Base-by-base conservation (phyloP, 192 early-diverging fungal species). In the Coemansia sp. region DNA sequence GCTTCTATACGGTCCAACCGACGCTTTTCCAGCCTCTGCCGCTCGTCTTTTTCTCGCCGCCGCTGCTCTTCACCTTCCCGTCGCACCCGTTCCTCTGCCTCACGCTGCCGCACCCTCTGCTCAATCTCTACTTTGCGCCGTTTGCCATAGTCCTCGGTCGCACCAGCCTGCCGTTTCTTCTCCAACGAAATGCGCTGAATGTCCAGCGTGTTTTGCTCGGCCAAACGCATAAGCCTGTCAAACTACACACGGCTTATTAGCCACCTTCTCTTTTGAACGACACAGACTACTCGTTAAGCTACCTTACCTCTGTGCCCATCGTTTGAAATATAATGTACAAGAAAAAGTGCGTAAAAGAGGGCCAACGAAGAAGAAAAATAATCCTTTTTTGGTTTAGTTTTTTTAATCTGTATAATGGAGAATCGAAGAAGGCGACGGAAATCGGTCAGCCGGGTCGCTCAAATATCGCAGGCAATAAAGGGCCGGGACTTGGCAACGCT, bases 161-260 rank as follows among this genome's bases (percentile, higher is more conserved):
- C 50, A n/a, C 27, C 15, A 35, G 58, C 56, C 19, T 62, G 60
- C 14, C 68, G 73, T 60, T 76, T 73, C n/a, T 65, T 65, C 32
- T 67, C 63, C 23, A 61, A 38, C 15, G 72, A 45, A 15, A 47
- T 55, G 10, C 65, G 77, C 72, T 80, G 67, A 19, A 80, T 70
- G 53, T 70, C 77, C n/a, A 58, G 47, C 4, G 71, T 80, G 53
- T 73, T 80, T 51, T 73, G 72, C 48, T 80, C 77, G 5, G 77
- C 77, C 54, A 80, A 55, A 47, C 72, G 72, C 77, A 80, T 60
- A 21, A 80, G 77, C 67, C 43, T 58, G 10, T 80, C 77, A 67
- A 80, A 80, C 71, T 79, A 77, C 56, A 63, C 15, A 17, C 14
- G 8, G 14, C 51, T 12, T 6, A 14, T 53, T 45, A 45, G 41